These are phyloP conservation scores for Dactylonectria estremocensis DNA, from an alignment of 2,329 filamentous ascomycete genomes.

Conservation along the genomic window DNA sequence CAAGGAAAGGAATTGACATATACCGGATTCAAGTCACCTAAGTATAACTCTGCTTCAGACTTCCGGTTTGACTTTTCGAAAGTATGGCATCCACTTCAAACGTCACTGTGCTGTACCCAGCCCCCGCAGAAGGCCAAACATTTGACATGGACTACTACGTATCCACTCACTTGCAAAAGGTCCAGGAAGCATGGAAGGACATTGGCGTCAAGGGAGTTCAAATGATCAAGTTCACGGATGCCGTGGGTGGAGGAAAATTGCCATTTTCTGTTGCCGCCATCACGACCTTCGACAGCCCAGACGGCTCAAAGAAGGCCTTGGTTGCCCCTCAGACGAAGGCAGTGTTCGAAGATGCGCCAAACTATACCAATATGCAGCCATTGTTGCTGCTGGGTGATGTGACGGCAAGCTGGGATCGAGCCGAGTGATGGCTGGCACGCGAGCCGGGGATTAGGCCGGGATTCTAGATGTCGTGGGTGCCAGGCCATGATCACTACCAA, in stretches of 20 bases:
- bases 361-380: background rate
- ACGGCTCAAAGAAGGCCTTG: background rate
- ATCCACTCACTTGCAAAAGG: background rate
- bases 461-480: no score
- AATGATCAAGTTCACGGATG: background rate
- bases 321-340: background rate
- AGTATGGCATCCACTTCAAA: background rate
- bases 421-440: background rate
- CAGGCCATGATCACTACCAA: no score
- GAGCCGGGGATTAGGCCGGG: no score
- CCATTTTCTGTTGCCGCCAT: background rate
- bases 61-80: no score
- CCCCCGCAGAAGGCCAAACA: background rate
- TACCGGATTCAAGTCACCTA: no score
- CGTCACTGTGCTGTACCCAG: background rate
- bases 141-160: background rate
- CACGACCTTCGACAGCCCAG: background rate
- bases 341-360: background rate
- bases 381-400: background rate
- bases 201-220: background rate
- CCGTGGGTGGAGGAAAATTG: background rate
- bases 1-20: no score
- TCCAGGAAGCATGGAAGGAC: background rate
- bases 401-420: background rate
- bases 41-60: no score